These are phyloP conservation scores for Paramecium biaurelia DNA, from an alignment of 73 alveolate genomes.

Conservation along the genomic window DNA sequence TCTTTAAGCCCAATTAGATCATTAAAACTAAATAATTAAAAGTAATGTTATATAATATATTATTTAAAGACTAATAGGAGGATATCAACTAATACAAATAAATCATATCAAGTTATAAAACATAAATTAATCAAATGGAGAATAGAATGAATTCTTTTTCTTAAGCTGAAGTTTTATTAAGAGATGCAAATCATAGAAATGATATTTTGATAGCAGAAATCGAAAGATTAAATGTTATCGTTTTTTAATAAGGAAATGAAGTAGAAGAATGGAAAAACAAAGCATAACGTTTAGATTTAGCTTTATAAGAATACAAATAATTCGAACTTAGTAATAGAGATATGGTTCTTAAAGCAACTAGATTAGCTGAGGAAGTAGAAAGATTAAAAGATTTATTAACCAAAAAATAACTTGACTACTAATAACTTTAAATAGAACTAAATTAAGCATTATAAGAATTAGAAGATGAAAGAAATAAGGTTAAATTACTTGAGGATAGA, in stretches of 20 bases:
- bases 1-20: background rate
- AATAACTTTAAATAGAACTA: background rate
- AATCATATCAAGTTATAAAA: background rate
- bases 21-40: background rate
- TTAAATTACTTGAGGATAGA: background rate
- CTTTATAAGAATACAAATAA: background rate
- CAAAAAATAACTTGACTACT: background rate
- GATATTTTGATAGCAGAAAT: conserved; percentile 39
- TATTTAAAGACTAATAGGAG: background rate
- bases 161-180: background rate
- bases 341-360: background rate
- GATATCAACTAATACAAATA: background rate
- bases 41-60: background rate
- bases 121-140: background rate
- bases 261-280: conserved; percentile 28
- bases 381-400: conserved; percentile 23
- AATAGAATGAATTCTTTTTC: background rate
- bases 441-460: background rate
- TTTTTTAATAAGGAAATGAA: conserved; percentile 10
- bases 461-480: background rate
- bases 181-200: conserved; percentile 44
- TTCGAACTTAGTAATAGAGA: conserved; percentile 38
- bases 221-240: conserved; percentile 31
- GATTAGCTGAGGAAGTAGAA: conserved; percentile 48
- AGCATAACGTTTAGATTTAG: background rate